phyloP scores from a whole-genome alignment of 352 stramenopile species.

The Pythium sukuiense region DNA sequence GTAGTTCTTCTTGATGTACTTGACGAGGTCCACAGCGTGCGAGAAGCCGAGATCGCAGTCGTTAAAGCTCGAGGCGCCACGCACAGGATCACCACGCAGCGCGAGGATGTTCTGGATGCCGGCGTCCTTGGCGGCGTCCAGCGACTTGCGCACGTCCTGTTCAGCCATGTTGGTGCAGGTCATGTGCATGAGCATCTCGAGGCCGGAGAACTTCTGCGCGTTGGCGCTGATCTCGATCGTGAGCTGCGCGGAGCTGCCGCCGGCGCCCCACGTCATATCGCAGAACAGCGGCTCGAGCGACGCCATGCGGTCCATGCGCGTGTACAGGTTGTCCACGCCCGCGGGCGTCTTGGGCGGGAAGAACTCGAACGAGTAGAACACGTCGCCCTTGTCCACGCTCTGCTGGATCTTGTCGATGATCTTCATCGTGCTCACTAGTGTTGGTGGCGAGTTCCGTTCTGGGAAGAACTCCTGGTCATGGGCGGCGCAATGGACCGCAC shows the following conservation, averaged over 20 bases:
- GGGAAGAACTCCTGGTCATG: neutral
- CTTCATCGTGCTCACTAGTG: slow-evolving; percentile 50
- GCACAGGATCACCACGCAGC: slow-evolving; percentile 95
- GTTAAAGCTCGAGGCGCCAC: slow-evolving; percentile 87
- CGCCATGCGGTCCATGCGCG: slow-evolving; percentile 96
- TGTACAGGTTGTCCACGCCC: slow-evolving; percentile 97
- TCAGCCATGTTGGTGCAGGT: slow-evolving; percentile 99
- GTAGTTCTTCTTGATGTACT: slow-evolving; percentile 95
- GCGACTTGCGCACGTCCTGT: slow-evolving; percentile 90
- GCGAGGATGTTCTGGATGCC: slow-evolving; percentile 99
- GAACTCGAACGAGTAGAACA: slow-evolving; percentile 98
- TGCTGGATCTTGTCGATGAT: slow-evolving; percentile 85
- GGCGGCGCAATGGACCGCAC: neutral
- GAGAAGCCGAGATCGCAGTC: slow-evolving; percentile 92
- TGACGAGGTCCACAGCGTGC: slow-evolving; percentile 96
- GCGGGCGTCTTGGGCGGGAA: slow-evolving; percentile 97
- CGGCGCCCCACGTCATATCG: slow-evolving; percentile 99
- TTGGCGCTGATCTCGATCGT: slow-evolving; percentile 95
- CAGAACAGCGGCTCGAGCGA: slow-evolving; percentile 95
- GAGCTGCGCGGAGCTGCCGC: slow-evolving; percentile 94
- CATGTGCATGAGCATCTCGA: slow-evolving; percentile 95
- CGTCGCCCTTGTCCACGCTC: slow-evolving; percentile 56
- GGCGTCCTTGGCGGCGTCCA: slow-evolving; percentile 88
- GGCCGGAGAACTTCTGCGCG: slow-evolving; percentile 88
- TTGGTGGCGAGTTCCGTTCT: neutral